Evolutionary conservation across 1,139 yeast genomes (phyloP).

Genomic region (Yamadazyma atlantica): DNA sequence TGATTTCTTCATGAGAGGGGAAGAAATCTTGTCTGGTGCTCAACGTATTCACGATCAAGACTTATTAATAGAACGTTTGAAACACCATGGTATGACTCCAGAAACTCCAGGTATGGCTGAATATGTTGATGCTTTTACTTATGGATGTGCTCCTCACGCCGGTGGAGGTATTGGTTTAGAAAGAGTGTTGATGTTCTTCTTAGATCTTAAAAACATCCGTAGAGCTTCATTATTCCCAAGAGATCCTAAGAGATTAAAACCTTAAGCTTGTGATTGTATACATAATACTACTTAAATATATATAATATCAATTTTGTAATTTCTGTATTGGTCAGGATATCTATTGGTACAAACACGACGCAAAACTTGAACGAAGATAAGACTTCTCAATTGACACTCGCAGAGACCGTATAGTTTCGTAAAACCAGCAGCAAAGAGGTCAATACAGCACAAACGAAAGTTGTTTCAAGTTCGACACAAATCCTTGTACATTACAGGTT

Average conservation of each 20-base stretch:
- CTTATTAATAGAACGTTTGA: constrained; percentile 78
- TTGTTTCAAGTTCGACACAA: no score
- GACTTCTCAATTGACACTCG: no score
- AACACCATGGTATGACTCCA: constrained; percentile 80
- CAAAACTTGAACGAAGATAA: no score
- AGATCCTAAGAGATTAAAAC: constrained; percentile 93
- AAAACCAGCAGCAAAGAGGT: no score
- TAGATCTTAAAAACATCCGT: constrained; percentile 94
- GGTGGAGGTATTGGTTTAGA: constrained; percentile 99
- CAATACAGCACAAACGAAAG: no score
- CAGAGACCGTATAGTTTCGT: no score
- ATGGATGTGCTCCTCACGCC: constrained; percentile 98
- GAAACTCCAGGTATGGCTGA: constrained; percentile 79
- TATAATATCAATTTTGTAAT: neutral
- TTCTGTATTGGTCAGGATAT: no score
- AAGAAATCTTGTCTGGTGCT: constrained; percentile 97
- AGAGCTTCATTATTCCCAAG: constrained; percentile 98
- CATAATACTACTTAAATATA: neutral
- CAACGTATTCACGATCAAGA: constrained; percentile 97
- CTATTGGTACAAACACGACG: neutral
- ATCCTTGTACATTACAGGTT: no score
- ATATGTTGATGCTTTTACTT: constrained; percentile 87
- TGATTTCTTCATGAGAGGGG: constrained; percentile 99
- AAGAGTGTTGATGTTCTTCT: constrained; percentile 97
- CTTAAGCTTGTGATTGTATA: constrained; percentile 36